Evolutionary conservation across 495 filamentous ascomycete genomes (phyloP), one percentile per base, ranked within the genome.

Genomic region (Durotheca rogersii): DNA sequence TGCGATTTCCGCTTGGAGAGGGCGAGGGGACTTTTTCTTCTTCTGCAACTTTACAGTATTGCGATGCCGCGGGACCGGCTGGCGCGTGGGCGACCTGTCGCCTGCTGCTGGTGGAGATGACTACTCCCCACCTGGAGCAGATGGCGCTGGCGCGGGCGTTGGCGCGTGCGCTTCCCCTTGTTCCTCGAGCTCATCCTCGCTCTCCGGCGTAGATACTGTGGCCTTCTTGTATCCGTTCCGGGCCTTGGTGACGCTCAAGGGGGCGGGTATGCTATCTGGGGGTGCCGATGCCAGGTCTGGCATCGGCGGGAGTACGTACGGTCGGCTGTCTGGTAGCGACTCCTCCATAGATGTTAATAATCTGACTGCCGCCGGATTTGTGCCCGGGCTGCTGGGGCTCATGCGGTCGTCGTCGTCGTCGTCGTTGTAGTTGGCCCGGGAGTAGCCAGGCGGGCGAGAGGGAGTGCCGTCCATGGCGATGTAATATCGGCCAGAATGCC

Each of bases 331-430:
- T 41, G 57, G 56, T 21, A 63, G 34, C 20, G 65, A 62, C 21
- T 76, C 74, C 33, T 79, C 76, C 60, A 77, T 68, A 9, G 71
- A 76, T 20, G 75, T 81, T 61, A 81, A 60, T 56, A 81, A 63
- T 34, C 78, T 69, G n/a, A 79, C 67, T 48, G 61, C 70, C 36
- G 65, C 66, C 42, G 64, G 65, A 53, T 67, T 69, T 48, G 57
- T 56, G 27, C 53, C 51, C 21, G 64, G 48, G 41, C 60, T n/a
- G n/a, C n/a, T 58, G 36, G 57, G 67, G 4, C 68, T 61, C 6
- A 69, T 73, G 18, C 67, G 58, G 47, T 70, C 64, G 47, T 73
- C 66, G 11, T 79, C 76, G 55, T 69, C 70, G 47, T 73, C 66
- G 11, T 79, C 76, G 55, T 69, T 69, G 53, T 79, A 81, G 32